Conservation (phyloP, 164 flowering plant genomes). For the Warburgia ugandensis region DNA sequence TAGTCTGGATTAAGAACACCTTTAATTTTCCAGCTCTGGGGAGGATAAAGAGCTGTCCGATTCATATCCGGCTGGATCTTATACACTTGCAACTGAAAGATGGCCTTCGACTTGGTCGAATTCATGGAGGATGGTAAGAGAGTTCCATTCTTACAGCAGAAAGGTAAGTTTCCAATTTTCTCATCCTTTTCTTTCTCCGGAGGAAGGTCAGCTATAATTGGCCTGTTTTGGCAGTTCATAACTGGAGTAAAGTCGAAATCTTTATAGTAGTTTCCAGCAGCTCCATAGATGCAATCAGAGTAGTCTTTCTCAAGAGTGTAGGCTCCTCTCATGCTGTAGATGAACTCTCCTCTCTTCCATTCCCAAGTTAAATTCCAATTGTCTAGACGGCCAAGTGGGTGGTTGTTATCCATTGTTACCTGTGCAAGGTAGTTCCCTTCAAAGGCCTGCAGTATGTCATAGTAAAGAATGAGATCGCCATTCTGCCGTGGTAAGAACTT, state of each 20-base stretch:
- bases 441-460: conserved; percentile 40
- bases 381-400: conserved; percentile 63
- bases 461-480: conserved; percentile 56
- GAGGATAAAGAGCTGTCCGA: conserved; percentile 57
- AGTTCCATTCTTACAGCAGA: conserved; percentile 62
- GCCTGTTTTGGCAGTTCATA: conserved; percentile 53
- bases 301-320: conserved; percentile 40
- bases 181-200: conserved; percentile 35
- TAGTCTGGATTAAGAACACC: conserved; percentile 65
- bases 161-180: conserved; percentile 52
- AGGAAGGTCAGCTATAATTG: conserved; percentile 62
- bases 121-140: conserved; percentile 56
- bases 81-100: conserved; percentile 57
- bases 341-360: conserved; percentile 86
- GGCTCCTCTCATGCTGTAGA: conserved; percentile 66
- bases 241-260: conserved; percentile 56
- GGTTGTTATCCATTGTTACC: conserved; percentile 51
- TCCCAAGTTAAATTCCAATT: conserved; percentile 91
- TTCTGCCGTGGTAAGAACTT: conserved; percentile 36
- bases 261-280: conserved; percentile 36
- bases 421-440: conserved; percentile 45
- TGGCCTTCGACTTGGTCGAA: conserved; percentile 33
- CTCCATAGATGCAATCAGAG: conserved; percentile 58
- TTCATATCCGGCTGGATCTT: conserved; percentile 67
- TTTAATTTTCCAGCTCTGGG: conserved; percentile 54